Base-by-base conservation (phyloP, 345 rosid genomes). In the Eucalyptus fibrosa region DNA sequence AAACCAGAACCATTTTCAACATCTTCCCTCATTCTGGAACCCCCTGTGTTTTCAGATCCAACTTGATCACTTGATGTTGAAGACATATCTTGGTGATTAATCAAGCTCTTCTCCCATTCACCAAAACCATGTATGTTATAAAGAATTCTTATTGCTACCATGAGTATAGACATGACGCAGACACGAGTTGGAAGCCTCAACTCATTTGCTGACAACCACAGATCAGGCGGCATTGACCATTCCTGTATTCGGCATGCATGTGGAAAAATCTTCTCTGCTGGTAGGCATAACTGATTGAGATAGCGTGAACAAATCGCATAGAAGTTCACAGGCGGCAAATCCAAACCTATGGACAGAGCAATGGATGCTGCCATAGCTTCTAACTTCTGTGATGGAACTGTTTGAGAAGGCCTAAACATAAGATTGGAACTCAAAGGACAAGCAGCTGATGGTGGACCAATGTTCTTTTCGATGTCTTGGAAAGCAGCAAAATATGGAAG, bases 161-260 rank as follows among this genome's bases (percentile, higher is more conserved):
- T 90, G 86, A 96, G 86, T 90, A 96, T 93, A 62, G 96, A 92
- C 95, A 96, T 93, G 86, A 94, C 94, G 90, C 94, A 91, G 3
- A 94, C 94, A 62, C 97, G 95, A 28, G 95, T 92, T 34, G 99
- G 99, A 91, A 94, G 94, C 92, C 94, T 96, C 87, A 28, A 56
- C 90, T 94, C 94, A 86, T 92, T 94, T 90, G 91, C 90, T 5
- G 98, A 96, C 83, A 97, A 86, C 95, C 97, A 94, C 53, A 96
- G 89, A 56, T 96, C 97, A 7, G 98, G 95, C 88, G 97, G 99
- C 97, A 94, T 92, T 28, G 96, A 93, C 99, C 98, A 97, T 88
- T 92, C 95, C 44, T 93, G 90, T 88, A 96, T 91, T 18, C 89
- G 93, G 91, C 95, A 91, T 47, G 97, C 97, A 86, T 91, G 92